phyloP scores from a whole-genome alignment of 139 green algal genomes.

The Ettlia oleoabundans region DNA sequence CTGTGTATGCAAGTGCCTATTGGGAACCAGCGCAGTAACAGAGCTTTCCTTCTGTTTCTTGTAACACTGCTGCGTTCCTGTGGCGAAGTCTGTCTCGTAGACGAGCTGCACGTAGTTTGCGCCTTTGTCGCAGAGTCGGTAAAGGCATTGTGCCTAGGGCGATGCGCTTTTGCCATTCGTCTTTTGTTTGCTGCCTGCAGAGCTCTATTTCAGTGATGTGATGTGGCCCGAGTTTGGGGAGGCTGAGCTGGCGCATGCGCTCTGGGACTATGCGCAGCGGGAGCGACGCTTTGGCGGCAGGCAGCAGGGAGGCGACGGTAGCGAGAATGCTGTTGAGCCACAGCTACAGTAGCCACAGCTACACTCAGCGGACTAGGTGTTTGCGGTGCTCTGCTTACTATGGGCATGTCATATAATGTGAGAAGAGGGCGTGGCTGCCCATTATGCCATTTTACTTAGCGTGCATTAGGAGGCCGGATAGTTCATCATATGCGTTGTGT shows the following conservation, averaged over 20 bases:
- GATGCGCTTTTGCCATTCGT: not conserved
- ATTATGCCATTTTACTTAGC: no score
- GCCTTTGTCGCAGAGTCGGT: not conserved
- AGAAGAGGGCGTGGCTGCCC: no score
- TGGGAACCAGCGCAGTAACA: not conserved
- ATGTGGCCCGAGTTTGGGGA: conserved; percentile 77
- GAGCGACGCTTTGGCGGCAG: conserved; percentile 61
- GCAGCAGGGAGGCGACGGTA: not conserved
- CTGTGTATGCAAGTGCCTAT: no score
- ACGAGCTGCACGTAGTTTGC: no score
- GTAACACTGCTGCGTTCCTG: not conserved
- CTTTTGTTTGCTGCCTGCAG: not conserved
- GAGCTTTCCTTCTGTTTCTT: no score
- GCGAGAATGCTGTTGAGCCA: not conserved
- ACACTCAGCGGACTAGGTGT: no score
- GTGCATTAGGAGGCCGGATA: no score
- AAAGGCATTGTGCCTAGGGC: no score
- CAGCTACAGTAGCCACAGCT: no score
- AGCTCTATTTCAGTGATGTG: conserved; percentile 67
- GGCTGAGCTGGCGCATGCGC: conserved; percentile 44
- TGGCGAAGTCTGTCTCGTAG: no score
- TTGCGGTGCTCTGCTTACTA: not conserved
- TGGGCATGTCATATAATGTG: not conserved
- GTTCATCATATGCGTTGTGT: no score
- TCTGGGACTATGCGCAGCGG: conserved; percentile 53